A percentile compares a stretch with the other conserved stretches of the same genome.
phyloP scores from a whole-genome alignment of 2,329 filamentous ascomycete species.

The Penicillium sp. region DNA sequence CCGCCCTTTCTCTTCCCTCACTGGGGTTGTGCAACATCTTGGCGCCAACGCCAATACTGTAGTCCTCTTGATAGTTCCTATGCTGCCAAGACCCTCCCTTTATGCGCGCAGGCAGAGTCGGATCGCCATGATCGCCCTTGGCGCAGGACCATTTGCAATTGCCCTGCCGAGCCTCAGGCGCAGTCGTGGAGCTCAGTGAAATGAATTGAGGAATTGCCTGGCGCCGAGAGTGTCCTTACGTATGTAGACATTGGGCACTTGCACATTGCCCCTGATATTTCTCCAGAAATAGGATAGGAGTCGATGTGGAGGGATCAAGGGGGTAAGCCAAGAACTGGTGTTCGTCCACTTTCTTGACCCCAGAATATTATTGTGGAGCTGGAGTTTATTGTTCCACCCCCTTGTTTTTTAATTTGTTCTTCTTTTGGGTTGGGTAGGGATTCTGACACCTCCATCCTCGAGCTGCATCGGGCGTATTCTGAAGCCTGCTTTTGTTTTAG shows the following conservation, averaged over 20 bases:
- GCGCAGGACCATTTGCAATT: slow-evolving; percentile 13
- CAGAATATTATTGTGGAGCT: not conserved
- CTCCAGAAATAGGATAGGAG: not conserved
- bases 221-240: not conserved
- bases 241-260: not conserved
- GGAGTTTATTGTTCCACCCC: not conserved
- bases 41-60: slow-evolving; percentile 11
- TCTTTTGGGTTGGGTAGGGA: not conserved
- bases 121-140: slow-evolving; percentile 24
- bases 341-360: slow-evolving; percentile 1
- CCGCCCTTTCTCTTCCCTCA: not conserved
- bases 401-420: not conserved
- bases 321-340: not conserved
- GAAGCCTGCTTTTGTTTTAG: slow-evolving; percentile 6
- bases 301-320: not conserved
- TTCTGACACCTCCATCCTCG: not conserved
- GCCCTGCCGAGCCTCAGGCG: slow-evolving; percentile 2
- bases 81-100: slow-evolving; percentile 11
- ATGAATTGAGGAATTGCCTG: not conserved
- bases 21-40: slow-evolving; percentile 10
- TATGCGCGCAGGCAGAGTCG: not conserved
- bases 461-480: slow-evolving; percentile 14
- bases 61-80: slow-evolving; percentile 2
- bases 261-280: not conserved
- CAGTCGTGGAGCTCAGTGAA: not conserved